A percentile compares a stretch with the other conserved stretches of the same genome.
Conservation (phyloP, 352 stramenopile species). For the Pythium volutum region DNA sequence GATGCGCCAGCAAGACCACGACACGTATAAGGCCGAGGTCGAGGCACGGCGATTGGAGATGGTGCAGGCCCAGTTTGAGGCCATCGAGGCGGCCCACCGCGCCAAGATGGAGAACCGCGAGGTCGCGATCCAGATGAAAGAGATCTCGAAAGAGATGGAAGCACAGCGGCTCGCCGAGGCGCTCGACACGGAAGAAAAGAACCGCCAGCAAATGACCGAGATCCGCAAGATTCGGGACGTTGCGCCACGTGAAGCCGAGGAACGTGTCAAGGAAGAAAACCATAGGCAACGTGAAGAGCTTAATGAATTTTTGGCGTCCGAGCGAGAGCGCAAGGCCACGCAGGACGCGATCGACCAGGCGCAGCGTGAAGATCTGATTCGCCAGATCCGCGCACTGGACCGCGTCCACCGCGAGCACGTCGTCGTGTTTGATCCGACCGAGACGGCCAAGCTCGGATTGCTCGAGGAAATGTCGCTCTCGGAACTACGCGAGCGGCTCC, state of each 20-base stretch:
- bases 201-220: conserved; percentile 51
- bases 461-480: conserved; percentile 92
- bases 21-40: conserved; percentile 61
- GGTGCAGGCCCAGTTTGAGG: conserved; percentile 79
- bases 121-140: conserved; percentile 78
- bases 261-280: conserved; percentile 57
- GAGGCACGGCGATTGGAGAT: conserved; percentile 79
- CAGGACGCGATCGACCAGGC: conserved; percentile 67
- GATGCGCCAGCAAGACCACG: conserved; percentile 84
- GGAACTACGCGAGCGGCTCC: conserved; percentile 80
- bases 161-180: conserved; percentile 63
- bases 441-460: conserved; percentile 80
- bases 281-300: conserved; percentile 57
- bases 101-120: conserved; percentile 77
- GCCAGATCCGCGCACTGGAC: conserved; percentile 80
- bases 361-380: conserved; percentile 81
- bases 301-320: conserved; percentile 55
- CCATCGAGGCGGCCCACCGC: conserved; percentile 64
- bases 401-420: conserved; percentile 79
- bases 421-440: conserved; percentile 88
- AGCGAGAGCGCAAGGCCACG: conserved; percentile 53
- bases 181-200: conserved; percentile 43
- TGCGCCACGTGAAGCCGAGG: conserved; percentile 75
- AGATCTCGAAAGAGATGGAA: conserved; percentile 58
- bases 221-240: conserved; percentile 78